A percentile compares a stretch with the other conserved stretches of the same genome.
These are phyloP conservation scores for Candida maltosa DNA, from an alignment of 805 yeast species.

Conservation along the genomic window DNA sequence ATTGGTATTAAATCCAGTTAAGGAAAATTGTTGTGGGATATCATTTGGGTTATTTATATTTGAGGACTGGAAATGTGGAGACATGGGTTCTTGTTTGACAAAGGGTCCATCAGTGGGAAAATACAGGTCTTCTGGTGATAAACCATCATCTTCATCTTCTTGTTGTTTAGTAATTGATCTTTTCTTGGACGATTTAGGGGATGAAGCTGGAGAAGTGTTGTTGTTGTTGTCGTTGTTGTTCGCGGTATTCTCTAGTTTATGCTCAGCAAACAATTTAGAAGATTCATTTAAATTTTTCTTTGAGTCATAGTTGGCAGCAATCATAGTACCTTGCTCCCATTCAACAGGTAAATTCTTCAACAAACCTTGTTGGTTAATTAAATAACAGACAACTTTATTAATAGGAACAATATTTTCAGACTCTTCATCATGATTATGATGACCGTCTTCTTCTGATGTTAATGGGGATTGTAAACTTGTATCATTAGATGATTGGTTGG, in stretches of 20 bases:
- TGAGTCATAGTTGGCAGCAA: slow-evolving; percentile 35
- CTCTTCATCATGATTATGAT: slow-evolving; percentile 4
- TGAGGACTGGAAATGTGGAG: slow-evolving; percentile 1
- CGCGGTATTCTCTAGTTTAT: slow-evolving; percentile 11
- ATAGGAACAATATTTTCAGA: slow-evolving; percentile 32
- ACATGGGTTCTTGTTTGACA: slow-evolving; percentile 4
- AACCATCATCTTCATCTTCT: too few species aligned
- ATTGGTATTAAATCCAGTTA: too few species aligned
- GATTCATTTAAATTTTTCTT: slow-evolving; percentile 21
- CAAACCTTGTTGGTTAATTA: slow-evolving; percentile 39
- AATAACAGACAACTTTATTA: slow-evolving; percentile 43
- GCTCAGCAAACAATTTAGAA: slow-evolving; percentile 32
- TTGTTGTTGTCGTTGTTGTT: slow-evolving; percentile 2
- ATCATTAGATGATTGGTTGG: slow-evolving; percentile 7
- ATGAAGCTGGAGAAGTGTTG: slow-evolving; percentile 1
- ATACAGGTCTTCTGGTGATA: too few species aligned
- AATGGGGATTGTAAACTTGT: neutral
- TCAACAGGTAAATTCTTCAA: slow-evolving; percentile 38
- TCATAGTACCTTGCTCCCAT: slow-evolving; percentile 43
- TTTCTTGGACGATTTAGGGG: too few species aligned
- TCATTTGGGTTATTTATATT: too few species aligned
- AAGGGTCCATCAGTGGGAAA: too few species aligned
- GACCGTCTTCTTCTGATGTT: neutral
- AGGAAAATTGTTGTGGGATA: too few species aligned
- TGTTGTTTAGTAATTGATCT: too few species aligned